Percentiles rank a stretch among this genome's conserved stretches.
phyloP scores from a whole-genome alignment of 1,139 yeast species.

The Kodamaea sp. region DNA sequence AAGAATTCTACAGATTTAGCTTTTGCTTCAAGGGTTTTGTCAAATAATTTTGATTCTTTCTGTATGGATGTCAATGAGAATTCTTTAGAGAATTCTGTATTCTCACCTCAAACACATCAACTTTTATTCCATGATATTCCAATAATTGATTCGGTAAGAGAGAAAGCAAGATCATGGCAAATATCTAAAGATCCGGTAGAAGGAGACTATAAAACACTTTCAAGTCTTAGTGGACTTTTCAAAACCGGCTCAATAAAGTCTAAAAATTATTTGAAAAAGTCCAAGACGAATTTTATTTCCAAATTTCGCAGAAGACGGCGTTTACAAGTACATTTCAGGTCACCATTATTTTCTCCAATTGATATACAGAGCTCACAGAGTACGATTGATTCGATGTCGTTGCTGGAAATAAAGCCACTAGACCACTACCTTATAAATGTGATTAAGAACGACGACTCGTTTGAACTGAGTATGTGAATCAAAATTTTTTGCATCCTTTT shows the following conservation, averaged over 20 bases:
- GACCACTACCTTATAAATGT: no score
- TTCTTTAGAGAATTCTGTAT: conserved; percentile 21
- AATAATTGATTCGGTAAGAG: conserved; percentile 17
- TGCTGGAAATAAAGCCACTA: no score
- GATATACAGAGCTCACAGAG: not conserved
- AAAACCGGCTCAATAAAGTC: not conserved
- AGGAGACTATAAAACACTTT: not conserved
- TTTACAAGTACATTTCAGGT: conserved; percentile 4
- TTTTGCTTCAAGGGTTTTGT: no score
- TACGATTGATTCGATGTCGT: not conserved
- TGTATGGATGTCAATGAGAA: not conserved
- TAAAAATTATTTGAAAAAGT: not conserved
- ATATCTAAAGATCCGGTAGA: not conserved
- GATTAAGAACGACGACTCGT: no score
- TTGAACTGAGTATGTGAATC: no score
- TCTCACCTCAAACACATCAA: conserved; percentile 28
- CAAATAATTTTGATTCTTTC: not conserved
- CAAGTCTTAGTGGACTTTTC: conserved; percentile 1
- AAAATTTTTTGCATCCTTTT: not conserved
- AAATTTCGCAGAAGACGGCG: conserved; percentile 1
- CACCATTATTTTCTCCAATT: conserved; percentile 2
- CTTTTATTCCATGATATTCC: conserved; percentile 22
- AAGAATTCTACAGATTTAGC: no score
- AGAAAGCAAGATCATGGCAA: not conserved
- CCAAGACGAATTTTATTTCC: not conserved